phyloP scores from a whole-genome alignment of 225 moss, liverwort and hornwort genomes.

The Asterella californica region DNA sequence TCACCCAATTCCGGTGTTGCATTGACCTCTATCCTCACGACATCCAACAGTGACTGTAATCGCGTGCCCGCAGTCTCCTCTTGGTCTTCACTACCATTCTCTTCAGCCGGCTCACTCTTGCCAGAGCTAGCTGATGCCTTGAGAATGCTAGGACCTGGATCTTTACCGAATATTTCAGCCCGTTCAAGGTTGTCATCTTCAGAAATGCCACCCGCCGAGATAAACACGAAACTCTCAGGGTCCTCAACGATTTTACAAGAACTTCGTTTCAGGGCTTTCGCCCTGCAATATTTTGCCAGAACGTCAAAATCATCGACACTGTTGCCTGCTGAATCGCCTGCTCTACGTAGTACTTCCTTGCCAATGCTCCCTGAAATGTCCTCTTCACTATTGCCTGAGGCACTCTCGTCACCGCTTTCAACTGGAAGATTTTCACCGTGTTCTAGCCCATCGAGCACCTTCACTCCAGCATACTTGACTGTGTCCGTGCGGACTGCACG shows the following conservation, averaged over 20 bases:
- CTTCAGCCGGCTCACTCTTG: not conserved
- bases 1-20: slow-evolving; percentile 6
- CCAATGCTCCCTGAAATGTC: not conserved
- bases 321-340: slow-evolving; percentile 12
- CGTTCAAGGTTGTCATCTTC: not conserved
- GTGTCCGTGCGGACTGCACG: not conserved
- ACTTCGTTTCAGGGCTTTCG: not conserved
- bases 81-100: slow-evolving; percentile 6
- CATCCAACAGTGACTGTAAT: slow-evolving; percentile 12
- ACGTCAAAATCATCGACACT: slow-evolving; percentile 21
- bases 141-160: not conserved
- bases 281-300: slow-evolving; percentile 14
- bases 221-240: not conserved
- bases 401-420: slow-evolving; percentile 4
- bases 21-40: slow-evolving; percentile 10
- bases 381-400: slow-evolving; percentile 10
- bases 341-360: not conserved
- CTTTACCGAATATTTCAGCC: not conserved
- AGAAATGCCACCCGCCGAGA: not conserved
- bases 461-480: not conserved
- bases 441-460: not conserved
- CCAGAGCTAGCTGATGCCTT: slow-evolving; percentile 4
- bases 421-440: not conserved
- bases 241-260: not conserved
- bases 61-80: slow-evolving; percentile 1